A percentile compares a stretch with the other conserved stretches of the same genome.
Conservation (phyloP, 805 yeast genomes). For the Suhomyces kilbournensis region DNA sequence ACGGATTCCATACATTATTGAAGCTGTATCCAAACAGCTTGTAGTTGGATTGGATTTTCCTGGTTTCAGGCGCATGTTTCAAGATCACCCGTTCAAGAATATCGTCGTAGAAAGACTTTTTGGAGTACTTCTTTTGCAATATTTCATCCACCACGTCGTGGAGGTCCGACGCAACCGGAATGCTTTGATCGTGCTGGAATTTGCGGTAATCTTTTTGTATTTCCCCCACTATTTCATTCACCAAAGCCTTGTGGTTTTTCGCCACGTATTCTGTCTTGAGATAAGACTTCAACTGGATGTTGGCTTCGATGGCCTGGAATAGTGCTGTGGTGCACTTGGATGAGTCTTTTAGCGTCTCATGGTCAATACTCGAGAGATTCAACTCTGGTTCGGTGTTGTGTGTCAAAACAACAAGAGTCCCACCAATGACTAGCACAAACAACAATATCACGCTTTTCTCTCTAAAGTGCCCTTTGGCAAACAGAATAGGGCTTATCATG, state of each 20-base stretch:
- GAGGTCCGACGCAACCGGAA: slow-evolving; percentile 2
- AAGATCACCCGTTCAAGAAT: slow-evolving; percentile 8
- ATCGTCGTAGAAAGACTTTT: slow-evolving; percentile 7
- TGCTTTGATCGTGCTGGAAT: background rate
- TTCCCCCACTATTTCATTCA: background rate
- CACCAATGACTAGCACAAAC: background rate
- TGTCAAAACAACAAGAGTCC: background rate
- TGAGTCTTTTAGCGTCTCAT: background rate
- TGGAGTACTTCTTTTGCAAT: slow-evolving; percentile 5
- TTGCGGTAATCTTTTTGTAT: background rate
- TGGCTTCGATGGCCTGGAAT: slow-evolving; percentile 3
- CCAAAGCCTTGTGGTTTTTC: background rate
- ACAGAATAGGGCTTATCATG: background rate
- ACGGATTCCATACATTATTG: slow-evolving; percentile 9
- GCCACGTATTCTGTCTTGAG: slow-evolving; percentile 1
- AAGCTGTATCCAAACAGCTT: slow-evolving; percentile 6
- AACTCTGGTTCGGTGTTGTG: background rate
- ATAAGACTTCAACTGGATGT: background rate
- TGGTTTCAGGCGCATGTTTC: slow-evolving; percentile 6
- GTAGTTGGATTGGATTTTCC: background rate
- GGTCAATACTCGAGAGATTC: background rate
- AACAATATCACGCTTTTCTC: background rate
- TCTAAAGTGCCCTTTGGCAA: background rate
- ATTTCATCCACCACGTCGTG: slow-evolving; percentile 1
- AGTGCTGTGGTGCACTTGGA: slow-evolving; percentile 6